Percentiles rank a stretch among this genome's conserved stretches.
Evolutionary conservation across 768 basidiomycete genomes (phyloP).

Genomic region (Fibroporia radiculosa): DNA sequence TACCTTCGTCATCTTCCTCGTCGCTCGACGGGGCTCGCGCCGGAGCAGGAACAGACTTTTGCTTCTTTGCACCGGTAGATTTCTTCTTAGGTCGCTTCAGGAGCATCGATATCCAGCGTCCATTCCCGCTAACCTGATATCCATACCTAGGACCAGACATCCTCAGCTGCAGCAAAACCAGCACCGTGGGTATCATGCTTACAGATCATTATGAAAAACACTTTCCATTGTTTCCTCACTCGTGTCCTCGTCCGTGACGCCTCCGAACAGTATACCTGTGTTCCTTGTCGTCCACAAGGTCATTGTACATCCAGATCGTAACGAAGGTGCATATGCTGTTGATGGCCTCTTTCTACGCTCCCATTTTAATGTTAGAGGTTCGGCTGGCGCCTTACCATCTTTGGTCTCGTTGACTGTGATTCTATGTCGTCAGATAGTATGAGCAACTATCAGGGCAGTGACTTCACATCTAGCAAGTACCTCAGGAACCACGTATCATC

Average conservation of each 20-base stretch:
- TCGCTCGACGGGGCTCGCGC: constrained; percentile 11
- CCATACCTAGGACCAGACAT: constrained; percentile 45
- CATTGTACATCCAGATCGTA: constrained; percentile 85
- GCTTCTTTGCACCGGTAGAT: constrained; percentile 40
- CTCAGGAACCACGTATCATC: constrained; percentile 87
- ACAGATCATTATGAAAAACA: constrained; percentile 86
- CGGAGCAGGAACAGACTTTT: constrained; percentile 13
- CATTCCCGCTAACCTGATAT: constrained; percentile 68
- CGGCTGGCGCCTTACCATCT: constrained; percentile 31
- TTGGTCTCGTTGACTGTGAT: constrained; percentile 23
- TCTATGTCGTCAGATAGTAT: constrained; percentile 15
- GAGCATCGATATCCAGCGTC: constrained; percentile 72
- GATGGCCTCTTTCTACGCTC: constrained; percentile 70
- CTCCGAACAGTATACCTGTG: constrained; percentile 79
- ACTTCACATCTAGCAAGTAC: constrained; percentile 26
- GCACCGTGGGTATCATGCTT: constrained; percentile 15
- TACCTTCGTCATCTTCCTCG: constrained; percentile 14
- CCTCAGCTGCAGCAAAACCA: background rate
- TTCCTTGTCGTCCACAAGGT: constrained; percentile 61
- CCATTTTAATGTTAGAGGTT: constrained; percentile 65
- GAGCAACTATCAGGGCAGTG: constrained; percentile 3
- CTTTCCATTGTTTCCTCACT: constrained; percentile 81
- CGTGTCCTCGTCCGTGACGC: constrained; percentile 81
- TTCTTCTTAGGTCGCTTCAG: constrained; percentile 57
- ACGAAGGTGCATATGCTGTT: constrained; percentile 61